Evolutionary conservation across 1,284 basidiomycete species (phyloP).

Genomic region (Cryptococcus floricola): DNA sequence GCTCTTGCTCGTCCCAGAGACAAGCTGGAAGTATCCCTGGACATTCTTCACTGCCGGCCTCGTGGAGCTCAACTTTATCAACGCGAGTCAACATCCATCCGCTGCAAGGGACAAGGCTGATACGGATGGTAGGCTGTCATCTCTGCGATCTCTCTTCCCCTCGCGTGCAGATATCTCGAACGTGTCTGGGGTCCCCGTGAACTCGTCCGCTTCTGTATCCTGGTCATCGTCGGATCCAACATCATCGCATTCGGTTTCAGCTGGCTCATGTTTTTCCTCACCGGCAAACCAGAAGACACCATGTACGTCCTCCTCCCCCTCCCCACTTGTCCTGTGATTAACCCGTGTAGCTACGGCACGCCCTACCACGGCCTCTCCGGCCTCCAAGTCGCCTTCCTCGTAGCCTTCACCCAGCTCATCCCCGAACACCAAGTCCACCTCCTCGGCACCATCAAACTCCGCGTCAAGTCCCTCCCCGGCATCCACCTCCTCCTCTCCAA

Average conservation of each 20-base stretch:
- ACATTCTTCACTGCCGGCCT: slow-evolving; percentile 81
- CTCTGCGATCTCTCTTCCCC: slow-evolving; percentile 72
- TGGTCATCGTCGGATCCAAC: slow-evolving; percentile 76
- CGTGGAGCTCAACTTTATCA: slow-evolving; percentile 77
- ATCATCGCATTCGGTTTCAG: slow-evolving; percentile 69
- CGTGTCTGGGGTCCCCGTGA: slow-evolving; percentile 87
- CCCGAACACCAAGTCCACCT: slow-evolving; percentile 96
- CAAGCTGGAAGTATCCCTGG: slow-evolving; percentile 85
- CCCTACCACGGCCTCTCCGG: slow-evolving; percentile 89
- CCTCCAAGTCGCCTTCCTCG: slow-evolving; percentile 82
- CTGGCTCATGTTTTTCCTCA: slow-evolving; percentile 43
- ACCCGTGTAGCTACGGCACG: slow-evolving; percentile 65
- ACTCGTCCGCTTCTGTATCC: slow-evolving; percentile 76
- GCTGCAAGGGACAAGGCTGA: neutral
- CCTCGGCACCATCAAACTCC: slow-evolving; percentile 74
- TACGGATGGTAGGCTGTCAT: slow-evolving; percentile 60
- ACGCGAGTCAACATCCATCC: slow-evolving; percentile 58
- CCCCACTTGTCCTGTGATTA: no score
- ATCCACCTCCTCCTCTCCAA: slow-evolving; percentile 87
- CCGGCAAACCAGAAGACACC: slow-evolving; percentile 38
- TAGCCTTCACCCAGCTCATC: slow-evolving; percentile 95
- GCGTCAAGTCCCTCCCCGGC: slow-evolving; percentile 93
- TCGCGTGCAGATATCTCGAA: slow-evolving; percentile 85
- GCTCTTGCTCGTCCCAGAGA: slow-evolving; percentile 78
- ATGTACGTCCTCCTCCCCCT: slow-evolving; percentile 55